Base-by-base conservation (phyloP, 495 filamentous ascomycete species). In the Margaritispora aquatica region DNA sequence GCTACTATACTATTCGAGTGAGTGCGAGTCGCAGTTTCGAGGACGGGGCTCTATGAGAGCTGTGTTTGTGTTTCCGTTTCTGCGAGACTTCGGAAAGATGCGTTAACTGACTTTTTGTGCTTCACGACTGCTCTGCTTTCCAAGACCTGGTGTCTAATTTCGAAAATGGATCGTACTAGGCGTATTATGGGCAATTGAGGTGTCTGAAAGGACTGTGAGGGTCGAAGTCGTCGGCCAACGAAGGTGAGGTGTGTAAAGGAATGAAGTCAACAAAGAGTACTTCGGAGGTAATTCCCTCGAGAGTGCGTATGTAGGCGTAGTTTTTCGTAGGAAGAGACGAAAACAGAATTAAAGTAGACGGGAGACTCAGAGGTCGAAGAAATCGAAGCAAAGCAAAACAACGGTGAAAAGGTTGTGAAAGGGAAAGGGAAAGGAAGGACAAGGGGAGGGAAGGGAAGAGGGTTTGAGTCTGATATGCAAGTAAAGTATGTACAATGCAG, bases 51-150 rank as follows among this genome's bases (percentile, higher is more conserved):
- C 53, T 38, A n/a, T 17, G 22, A 51, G 59, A 48, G 13, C 17
- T 22, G 41, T 61, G 61, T 63, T 59, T 62, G 57, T 62, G 52
- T n/a, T 67, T 17, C 58, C 60, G 52, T n/a, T 67, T 17, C 58
- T 59, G 58, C 58, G 55, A 44, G 56, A 51, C 7, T 51, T 27
- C 21, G 51, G 58, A n/a, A n/a, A n/a, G n/a, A 51, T 66, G 60
- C 63, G 64, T 61, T 49, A 58, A 67, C 65, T 17, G 61, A 29
- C 26, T 54, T 49, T 26, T 62, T 36, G 52, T 59, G 52, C 59
- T 27, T 63, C 59, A 46, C 57, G 21, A 54, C 31, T 38, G 26
- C 50, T 52, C 50, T n/a, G n/a, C n/a, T n/a, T n/a, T n/a, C n/a
- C n/a, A n/a, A n/a, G n/a, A n/a, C n/a, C n/a, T n/a, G n/a, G n/a